These are phyloP conservation scores for Moesziomyces parantarcticus DNA, from an alignment of 1,284 basidiomycete genomes.

Conservation along the genomic window DNA sequence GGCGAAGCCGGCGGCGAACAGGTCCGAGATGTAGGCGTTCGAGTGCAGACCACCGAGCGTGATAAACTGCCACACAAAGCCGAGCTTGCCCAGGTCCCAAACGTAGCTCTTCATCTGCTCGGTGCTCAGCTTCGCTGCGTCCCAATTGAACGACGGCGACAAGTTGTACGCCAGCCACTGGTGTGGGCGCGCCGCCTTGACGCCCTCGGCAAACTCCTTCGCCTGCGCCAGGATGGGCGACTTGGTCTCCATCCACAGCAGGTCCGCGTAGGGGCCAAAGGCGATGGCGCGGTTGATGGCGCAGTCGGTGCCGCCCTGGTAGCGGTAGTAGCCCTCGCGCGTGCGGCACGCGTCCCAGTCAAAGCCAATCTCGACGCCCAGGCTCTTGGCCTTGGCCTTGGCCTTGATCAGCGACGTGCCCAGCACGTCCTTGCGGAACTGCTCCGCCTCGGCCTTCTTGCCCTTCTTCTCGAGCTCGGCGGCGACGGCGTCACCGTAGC, in stretches of 20 bases:
- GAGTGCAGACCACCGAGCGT: constrained; percentile 95
- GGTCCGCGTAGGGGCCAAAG: constrained; percentile 91
- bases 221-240: constrained; percentile 94
- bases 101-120: constrained; percentile 89
- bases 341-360: constrained; percentile 95
- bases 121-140: constrained; percentile 76
- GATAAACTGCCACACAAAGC: constrained; percentile 99
- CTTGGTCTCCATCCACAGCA: constrained; percentile 83
- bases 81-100: constrained; percentile 91
- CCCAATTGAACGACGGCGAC: constrained; percentile 71
- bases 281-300: constrained; percentile 91
- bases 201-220: constrained; percentile 81
- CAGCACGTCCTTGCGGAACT: constrained; percentile 75
- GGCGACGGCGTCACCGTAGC: constrained; percentile 81
- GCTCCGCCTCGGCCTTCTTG: constrained; percentile 69
- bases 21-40: constrained; percentile 94
- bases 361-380: constrained; percentile 82
- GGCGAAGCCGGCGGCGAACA: constrained; percentile 87
- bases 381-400: constrained; percentile 79
- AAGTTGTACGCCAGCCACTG: constrained; percentile 68
- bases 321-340: constrained; percentile 94
- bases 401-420: constrained; percentile 79
- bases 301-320: constrained; percentile 94
- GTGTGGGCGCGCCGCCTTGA: constrained; percentile 58
- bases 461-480: constrained; percentile 78